Percentiles rank a stretch among this genome's conserved stretches.
These are phyloP conservation scores for Diaporthe ampelina DNA, from an alignment of 2,329 filamentous ascomycete species.

Conservation along the genomic window DNA sequence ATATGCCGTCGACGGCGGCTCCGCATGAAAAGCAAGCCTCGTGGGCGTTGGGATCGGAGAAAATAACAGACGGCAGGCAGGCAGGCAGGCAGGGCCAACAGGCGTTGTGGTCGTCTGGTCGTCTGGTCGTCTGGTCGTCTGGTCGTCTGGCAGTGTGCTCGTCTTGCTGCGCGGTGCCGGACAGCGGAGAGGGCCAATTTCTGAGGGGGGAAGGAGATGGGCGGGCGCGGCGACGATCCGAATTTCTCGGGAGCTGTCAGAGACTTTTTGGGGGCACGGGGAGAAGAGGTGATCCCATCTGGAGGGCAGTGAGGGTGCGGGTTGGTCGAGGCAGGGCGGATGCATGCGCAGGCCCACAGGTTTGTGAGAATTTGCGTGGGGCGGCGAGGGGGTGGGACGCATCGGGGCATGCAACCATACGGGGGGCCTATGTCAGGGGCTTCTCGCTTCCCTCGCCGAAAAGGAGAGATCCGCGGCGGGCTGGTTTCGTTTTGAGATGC, in stretches of 20 bases:
- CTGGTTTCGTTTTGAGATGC: constrained; percentile 28
- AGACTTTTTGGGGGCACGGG: constrained; percentile 24
- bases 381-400: constrained; percentile 15
- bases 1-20: constrained; percentile 15
- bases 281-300: constrained; percentile 21
- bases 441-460: constrained; percentile 25
- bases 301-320: background rate
- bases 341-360: constrained; percentile 22
- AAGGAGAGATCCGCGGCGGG: constrained; percentile 25
- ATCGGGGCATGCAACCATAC: constrained; percentile 32
- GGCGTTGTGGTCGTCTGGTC: background rate
- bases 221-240: constrained; percentile 37
- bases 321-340: constrained; percentile 15
- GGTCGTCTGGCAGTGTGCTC: background rate
- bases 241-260: constrained; percentile 36
- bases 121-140: too few relatives aligned
- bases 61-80: constrained; percentile 20
- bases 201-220: constrained; percentile 25
- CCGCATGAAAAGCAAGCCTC: constrained; percentile 15
- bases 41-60: constrained; percentile 8
- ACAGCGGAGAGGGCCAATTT: constrained; percentile 7
- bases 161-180: constrained; percentile 9
- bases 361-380: constrained; percentile 24
- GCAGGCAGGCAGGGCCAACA: constrained; percentile 13
- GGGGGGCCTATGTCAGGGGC: constrained; percentile 32